Conservation (phyloP, 2,329 filamentous ascomycete genomes). For the Chaetomium olivaceum region DNA sequence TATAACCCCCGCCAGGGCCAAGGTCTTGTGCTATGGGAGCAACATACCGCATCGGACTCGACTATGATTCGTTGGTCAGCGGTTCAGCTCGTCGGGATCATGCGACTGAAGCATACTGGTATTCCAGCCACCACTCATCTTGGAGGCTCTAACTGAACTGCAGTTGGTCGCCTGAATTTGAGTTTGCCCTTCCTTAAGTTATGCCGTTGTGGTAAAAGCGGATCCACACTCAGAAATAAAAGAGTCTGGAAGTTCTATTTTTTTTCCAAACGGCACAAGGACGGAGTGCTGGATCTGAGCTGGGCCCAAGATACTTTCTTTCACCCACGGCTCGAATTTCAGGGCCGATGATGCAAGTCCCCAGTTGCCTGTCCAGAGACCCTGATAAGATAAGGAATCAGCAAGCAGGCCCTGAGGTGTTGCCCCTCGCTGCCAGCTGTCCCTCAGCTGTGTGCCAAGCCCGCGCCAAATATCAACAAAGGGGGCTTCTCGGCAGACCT, state of each 20-base stretch:
- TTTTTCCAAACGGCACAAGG: neutral
- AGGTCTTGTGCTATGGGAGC: conserved; percentile 1
- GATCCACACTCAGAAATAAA: neutral
- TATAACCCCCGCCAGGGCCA: neutral
- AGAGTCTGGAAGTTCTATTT: neutral
- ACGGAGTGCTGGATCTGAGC: neutral
- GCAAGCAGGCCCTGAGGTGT: neutral
- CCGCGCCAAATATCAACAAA: conserved; percentile 2
- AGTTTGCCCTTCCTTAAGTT: neutral
- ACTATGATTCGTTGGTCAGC: conserved; percentile 48
- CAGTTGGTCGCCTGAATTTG: neutral
- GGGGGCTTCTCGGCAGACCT: neutral
- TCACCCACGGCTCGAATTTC: conserved; percentile 1
- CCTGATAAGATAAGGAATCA: conserved; percentile 22
- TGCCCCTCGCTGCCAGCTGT: neutral
- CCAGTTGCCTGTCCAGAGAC: conserved; percentile 7
- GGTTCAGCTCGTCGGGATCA: conserved; percentile 16
- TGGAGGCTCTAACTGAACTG: conserved; percentile 15
- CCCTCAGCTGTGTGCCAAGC: neutral
- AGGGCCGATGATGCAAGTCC: conserved; percentile 20
- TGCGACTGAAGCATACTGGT: conserved; percentile 60
- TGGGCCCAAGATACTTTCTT: neutral
- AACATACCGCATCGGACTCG: conserved; percentile 86
- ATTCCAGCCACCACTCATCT: conserved; percentile 71
- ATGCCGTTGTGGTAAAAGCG: neutral